These are phyloP conservation scores for Firmiana major DNA, from an alignment of 345 rosid species.

Conservation along the genomic window DNA sequence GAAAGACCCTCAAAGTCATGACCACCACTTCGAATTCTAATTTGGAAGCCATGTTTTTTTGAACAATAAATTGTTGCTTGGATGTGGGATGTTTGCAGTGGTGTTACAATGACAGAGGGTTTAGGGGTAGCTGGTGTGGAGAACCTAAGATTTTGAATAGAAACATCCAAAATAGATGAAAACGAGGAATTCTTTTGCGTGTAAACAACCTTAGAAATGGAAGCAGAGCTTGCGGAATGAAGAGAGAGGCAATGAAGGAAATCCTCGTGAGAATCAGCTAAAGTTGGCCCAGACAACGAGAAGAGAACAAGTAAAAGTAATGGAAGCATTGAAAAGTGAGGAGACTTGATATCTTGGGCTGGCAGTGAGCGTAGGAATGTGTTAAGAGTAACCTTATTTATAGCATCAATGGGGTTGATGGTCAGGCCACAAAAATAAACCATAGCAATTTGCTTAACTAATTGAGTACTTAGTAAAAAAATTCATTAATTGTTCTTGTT, in stretches of 20 bases:
- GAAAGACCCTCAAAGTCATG: constrained; percentile 14
- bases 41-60: background rate
- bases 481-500: too few species aligned
- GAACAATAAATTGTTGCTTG: constrained; percentile 3
- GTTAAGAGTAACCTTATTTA: too few species aligned
- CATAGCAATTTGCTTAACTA: too few species aligned
- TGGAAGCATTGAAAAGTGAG: background rate
- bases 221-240: background rate
- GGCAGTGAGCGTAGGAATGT: too few species aligned
- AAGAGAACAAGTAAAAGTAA: background rate
- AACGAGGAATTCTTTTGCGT: background rate
- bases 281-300: background rate
- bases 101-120: background rate
- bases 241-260: constrained; percentile 2
- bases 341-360: background rate
- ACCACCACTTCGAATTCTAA: constrained; percentile 10
- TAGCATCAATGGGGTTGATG: too few species aligned
- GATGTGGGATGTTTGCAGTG: background rate
- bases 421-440: too few species aligned
- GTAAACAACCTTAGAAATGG: background rate
- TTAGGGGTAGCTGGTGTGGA: background rate
- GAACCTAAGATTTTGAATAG: constrained; percentile 5
- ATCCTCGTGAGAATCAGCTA: background rate
- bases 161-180: background rate
- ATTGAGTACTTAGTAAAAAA: too few species aligned